phyloP scores from a whole-genome alignment of 176 grass and related monocot genomes.

The Alopecurus myosuroides region DNA sequence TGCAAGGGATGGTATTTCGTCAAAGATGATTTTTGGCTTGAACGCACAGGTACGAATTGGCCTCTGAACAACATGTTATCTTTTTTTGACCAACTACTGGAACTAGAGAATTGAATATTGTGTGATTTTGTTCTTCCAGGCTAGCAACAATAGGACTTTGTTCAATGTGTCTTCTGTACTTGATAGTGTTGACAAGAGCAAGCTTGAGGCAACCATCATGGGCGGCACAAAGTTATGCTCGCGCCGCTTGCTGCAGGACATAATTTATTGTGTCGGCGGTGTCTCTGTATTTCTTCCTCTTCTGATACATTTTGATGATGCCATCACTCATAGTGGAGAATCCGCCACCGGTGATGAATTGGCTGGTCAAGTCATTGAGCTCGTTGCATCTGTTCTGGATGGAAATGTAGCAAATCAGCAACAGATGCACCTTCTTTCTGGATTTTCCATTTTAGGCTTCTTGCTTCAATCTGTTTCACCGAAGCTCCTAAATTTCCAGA shows the following conservation, averaged over 20 bases:
- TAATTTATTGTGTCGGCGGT: slow-evolving; percentile 98
- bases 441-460: slow-evolving; percentile 91
- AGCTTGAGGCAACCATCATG: slow-evolving; percentile 78
- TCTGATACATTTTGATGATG: slow-evolving; percentile 78
- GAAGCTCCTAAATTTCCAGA: slow-evolving; percentile 70
- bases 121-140: slow-evolving; percentile 51
- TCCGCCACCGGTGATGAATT: slow-evolving; percentile 45
- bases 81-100: slow-evolving; percentile 18
- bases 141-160: slow-evolving; percentile 68
- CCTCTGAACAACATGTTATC: slow-evolving; percentile 19
- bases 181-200: slow-evolving; percentile 76
- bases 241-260: slow-evolving; percentile 77
- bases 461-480: slow-evolving; percentile 83
- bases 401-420: slow-evolving; percentile 96
- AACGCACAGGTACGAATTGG: slow-evolving; percentile 70
- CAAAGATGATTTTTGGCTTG: slow-evolving; percentile 94
- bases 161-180: slow-evolving; percentile 78
- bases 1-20: slow-evolving; percentile 83
- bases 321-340: slow-evolving; percentile 42
- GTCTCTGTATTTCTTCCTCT: slow-evolving; percentile 98
- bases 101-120: slow-evolving; percentile 21
- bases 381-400: slow-evolving; percentile 95
- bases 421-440: slow-evolving; percentile 97
- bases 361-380: slow-evolving; percentile 82
- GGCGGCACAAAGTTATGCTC: slow-evolving; percentile 87